These are phyloP conservation scores for Ramichloridium luteum DNA, from an alignment of 2,329 filamentous ascomycete genomes.

Conservation along the genomic window DNA sequence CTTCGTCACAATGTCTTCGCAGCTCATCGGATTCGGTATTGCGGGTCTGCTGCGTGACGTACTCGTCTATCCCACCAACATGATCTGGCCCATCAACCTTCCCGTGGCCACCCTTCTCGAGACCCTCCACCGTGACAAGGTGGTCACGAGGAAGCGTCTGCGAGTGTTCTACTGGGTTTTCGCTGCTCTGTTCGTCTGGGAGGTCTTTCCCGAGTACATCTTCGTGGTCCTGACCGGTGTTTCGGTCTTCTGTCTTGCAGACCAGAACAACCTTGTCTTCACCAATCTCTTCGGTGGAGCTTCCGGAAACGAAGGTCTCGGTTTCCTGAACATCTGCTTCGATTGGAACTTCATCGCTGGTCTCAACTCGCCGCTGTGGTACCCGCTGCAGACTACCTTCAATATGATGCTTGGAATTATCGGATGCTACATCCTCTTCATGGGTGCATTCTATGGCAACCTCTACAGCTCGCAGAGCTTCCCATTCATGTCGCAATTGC, in stretches of 20 bases:
- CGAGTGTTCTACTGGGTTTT: conserved; percentile 32
- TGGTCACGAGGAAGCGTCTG: conserved; percentile 29
- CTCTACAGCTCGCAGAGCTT: conserved; percentile 31
- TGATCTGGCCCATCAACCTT: conserved; percentile 34
- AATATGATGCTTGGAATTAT: conserved; percentile 26
- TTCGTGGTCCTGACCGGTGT: conserved; percentile 33
- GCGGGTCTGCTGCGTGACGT: conserved; percentile 36
- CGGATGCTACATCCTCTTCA: conserved; percentile 14
- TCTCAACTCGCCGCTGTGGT: conserved; percentile 25
- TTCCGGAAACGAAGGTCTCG: conserved; percentile 34
- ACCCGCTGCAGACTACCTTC: conserved; percentile 28
- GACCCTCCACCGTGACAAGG: conserved; percentile 28
- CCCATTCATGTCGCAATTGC: conserved; percentile 32
- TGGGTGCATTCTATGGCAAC: conserved; percentile 32
- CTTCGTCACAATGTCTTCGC: conserved; percentile 37
- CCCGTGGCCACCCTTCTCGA: conserved; percentile 29
- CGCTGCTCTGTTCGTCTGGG: conserved; percentile 33
- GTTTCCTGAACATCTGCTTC: conserved; percentile 31
- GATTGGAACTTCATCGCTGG: conserved; percentile 36
- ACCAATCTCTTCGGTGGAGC: conserved; percentile 42
- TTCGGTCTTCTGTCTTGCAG: conserved; percentile 36
- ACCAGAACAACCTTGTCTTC: conserved; percentile 32
- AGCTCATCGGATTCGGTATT: conserved; percentile 39
- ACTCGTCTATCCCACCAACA: conserved; percentile 37
- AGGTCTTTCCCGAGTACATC: conserved; percentile 38